phyloP scores from a whole-genome alignment of 148 eudicot genomes.

The Suaeda aralocaspica region DNA sequence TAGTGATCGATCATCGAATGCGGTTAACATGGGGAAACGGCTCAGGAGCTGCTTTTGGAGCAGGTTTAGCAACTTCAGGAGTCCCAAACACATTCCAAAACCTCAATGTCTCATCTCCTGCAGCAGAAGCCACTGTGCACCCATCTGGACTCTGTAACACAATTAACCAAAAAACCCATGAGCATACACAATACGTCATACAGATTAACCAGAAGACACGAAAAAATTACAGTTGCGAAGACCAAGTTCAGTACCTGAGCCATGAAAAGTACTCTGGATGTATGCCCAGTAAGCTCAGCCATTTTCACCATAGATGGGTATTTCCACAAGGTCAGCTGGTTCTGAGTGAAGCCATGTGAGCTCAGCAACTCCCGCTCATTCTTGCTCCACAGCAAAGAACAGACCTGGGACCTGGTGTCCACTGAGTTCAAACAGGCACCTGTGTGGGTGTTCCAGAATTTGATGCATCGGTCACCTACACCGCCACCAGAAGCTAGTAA shows the following conservation, averaged over 20 bases:
- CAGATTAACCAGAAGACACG: background rate
- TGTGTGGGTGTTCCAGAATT: slow-evolving; percentile 96
- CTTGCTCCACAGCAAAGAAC: slow-evolving; percentile 87
- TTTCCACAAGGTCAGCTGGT: slow-evolving; percentile 93
- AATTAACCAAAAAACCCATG: slow-evolving; percentile 1
- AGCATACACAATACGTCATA: background rate
- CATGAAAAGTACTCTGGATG: slow-evolving; percentile 91
- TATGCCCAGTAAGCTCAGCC: slow-evolving; percentile 89
- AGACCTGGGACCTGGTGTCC: slow-evolving; percentile 90
- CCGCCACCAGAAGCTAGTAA: slow-evolving; percentile 91
- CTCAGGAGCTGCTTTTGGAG: slow-evolving; percentile 57
- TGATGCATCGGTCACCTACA: slow-evolving; percentile 74
- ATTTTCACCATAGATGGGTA: slow-evolving; percentile 95
- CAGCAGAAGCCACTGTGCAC: slow-evolving; percentile 87
- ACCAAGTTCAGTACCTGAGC: slow-evolving; percentile 46
- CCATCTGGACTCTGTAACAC: slow-evolving; percentile 82
- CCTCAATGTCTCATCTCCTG: slow-evolving; percentile 76
- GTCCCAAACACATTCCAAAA: slow-evolving; percentile 91
- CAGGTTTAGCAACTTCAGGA: slow-evolving; percentile 80
- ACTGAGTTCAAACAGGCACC: slow-evolving; percentile 88
- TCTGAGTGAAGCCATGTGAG: slow-evolving; percentile 88
- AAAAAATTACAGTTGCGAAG: background rate
- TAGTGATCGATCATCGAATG: slow-evolving; percentile 41
- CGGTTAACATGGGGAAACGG: slow-evolving; percentile 74
- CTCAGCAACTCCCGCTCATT: slow-evolving; percentile 84